Conservation (phyloP, 352 stramenopile species). For the Thraustotheca clavata region DNA sequence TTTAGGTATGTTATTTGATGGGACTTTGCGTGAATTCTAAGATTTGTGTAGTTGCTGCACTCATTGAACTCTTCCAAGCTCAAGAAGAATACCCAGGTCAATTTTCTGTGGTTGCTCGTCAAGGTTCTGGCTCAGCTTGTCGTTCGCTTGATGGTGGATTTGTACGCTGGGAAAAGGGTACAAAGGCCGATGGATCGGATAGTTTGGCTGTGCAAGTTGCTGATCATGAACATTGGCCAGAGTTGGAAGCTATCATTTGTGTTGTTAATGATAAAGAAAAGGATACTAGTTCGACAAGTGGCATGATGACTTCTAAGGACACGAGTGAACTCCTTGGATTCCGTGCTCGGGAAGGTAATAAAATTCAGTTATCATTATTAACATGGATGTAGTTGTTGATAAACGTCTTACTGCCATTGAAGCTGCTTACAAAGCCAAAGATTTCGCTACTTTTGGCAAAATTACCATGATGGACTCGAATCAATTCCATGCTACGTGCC, state of each 20-base stretch:
- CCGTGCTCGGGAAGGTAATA: conserved; percentile 46
- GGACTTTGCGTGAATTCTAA: too few species aligned
- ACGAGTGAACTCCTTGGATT: conserved; percentile 90
- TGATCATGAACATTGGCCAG: conserved; percentile 89
- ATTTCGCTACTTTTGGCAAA: conserved; percentile 93
- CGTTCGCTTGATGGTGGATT: conserved; percentile 95
- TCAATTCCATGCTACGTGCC: conserved; percentile 97
- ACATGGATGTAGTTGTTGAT: conserved; percentile 48
- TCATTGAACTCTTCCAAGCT: conserved; percentile 85
- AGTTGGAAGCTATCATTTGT: conserved; percentile 92
- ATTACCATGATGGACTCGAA: conserved; percentile 99
- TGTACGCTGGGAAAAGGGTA: conserved; percentile 93
- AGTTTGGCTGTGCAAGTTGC: conserved; percentile 60
- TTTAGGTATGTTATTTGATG: conserved; percentile 27
- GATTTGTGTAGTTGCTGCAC: conserved; percentile 63
- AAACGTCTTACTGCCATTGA: conserved; percentile 85
- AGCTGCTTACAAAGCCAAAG: conserved; percentile 73
- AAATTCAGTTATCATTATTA: neutral
- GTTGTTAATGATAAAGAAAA: conserved; percentile 96
- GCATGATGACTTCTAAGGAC: conserved; percentile 92
- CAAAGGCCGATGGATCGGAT: conserved; percentile 53
- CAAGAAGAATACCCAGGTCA: conserved; percentile 87
- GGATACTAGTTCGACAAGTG: conserved; percentile 93
- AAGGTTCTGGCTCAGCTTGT: conserved; percentile 93
- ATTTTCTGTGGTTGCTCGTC: conserved; percentile 87